These are phyloP conservation scores for Phytophthora pluvialis DNA, from an alignment of 352 stramenopile species.

Conservation along the genomic window DNA sequence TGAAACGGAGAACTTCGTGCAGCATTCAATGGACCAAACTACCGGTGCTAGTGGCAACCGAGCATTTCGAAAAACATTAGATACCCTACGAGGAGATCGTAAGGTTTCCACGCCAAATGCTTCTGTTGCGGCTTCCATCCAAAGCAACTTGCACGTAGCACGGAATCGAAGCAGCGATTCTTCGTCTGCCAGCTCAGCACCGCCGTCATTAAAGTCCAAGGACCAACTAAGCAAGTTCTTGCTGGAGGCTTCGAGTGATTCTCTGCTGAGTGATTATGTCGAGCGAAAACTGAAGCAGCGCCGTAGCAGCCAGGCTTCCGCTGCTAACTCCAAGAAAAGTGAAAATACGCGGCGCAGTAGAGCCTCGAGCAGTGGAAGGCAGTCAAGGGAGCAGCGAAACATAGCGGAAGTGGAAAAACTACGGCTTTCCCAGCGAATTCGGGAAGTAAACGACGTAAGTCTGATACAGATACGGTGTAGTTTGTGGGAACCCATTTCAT, in stretches of 20 bases:
- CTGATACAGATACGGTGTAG: neutral
- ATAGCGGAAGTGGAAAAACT: conserved; percentile 70
- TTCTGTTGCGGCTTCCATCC: conserved; percentile 28
- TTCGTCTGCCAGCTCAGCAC: conserved; percentile 7
- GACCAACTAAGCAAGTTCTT: conserved; percentile 53
- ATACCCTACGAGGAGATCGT: conserved; percentile 56
- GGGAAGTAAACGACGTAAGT: conserved; percentile 74
- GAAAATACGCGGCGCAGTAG: conserved; percentile 4
- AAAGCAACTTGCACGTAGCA: conserved; percentile 8
- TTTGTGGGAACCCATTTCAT: neutral
- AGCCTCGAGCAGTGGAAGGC: conserved; percentile 1
- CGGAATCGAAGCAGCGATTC: conserved; percentile 8
- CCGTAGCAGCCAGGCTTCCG: conserved; percentile 23
- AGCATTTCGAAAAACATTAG: conserved; percentile 55
- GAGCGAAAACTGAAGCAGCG: conserved; percentile 68
- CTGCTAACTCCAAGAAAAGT: conserved; percentile 16
- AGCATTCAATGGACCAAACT: conserved; percentile 8
- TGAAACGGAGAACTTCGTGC: conserved; percentile 12
- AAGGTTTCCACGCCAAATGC: conserved; percentile 15
- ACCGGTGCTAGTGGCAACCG: neutral
- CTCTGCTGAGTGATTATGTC: conserved; percentile 63
- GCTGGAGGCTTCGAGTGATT: conserved; percentile 61
- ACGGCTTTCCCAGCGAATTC: conserved; percentile 64
- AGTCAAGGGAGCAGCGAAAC: conserved; percentile 59
- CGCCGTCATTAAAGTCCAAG: conserved; percentile 19